Conservation (phyloP, 305 asterid genomes). For the Striga hermonthica region DNA sequence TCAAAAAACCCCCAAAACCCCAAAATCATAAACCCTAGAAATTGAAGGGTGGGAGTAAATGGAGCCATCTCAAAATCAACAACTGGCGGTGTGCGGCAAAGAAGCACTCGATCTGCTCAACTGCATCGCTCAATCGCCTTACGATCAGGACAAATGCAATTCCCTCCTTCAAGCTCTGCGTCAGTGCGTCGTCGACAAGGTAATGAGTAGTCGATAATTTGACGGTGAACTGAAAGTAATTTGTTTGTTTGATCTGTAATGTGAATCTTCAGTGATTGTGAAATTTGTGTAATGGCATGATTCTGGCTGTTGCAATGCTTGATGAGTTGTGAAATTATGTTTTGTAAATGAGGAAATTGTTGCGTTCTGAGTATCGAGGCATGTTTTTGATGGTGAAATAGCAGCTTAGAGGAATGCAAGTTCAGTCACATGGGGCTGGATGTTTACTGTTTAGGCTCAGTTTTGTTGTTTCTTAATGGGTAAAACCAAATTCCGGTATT, state of each 20-base stretch:
- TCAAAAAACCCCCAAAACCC: conserved; percentile 26
- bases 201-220: not conserved
- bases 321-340: not conserved
- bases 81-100: conserved; percentile 52
- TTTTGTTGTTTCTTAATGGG: conserved; percentile 3
- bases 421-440: not conserved
- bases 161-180: conserved; percentile 57
- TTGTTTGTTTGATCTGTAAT: not conserved
- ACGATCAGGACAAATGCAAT: conserved; percentile 50
- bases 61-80: conserved; percentile 41
- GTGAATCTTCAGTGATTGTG: not conserved
- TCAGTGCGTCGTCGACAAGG: conserved; percentile 58
- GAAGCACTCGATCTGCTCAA: conserved; percentile 64
- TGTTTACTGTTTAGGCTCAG: not conserved
- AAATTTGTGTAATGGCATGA: not conserved
- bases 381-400: not conserved
- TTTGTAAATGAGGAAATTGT: not conserved
- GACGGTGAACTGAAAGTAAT: too few species aligned
- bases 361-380: not conserved
- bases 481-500: not conserved
- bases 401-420: not conserved
- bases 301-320: not conserved
- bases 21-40: conserved; percentile 35
- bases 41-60: conserved; percentile 24
- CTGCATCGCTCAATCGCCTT: conserved; percentile 54